Evolutionary conservation across 1,139 yeast genomes (phyloP), one percentile per base, ranked within the genome.

Genomic region (Diutina ranongensis): DNA sequence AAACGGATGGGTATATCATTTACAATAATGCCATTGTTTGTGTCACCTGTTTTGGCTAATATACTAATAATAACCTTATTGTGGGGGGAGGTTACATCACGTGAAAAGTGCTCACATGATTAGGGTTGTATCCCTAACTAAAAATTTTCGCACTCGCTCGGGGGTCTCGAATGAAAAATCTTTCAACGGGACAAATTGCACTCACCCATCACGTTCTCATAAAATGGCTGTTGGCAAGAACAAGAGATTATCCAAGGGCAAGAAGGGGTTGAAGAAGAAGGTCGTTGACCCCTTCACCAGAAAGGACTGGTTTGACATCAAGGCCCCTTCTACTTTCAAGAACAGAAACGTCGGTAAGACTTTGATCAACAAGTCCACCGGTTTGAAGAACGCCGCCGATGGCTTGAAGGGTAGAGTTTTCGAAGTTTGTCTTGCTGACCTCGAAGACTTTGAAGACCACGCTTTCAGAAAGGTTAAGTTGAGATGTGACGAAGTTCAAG

Each of bases 261-360:
- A 85, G 87, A 86, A 85, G 76, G 94, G 94, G 65, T 72, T 83
- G 72, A 86, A 86, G 94, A 86, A 85, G 89, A 85, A 80, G 82
- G 87, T 81, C 68, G 89, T 84, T 60, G 95, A 85, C 79, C 94
- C 95, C 66, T 85, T 85, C 86, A 76, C 92, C 80, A 83, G 84
- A 71, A 86, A 86, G 77, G 95, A 85, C 64, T 85, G 95, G 95
- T 86, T 76, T 72, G 89, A 82, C 71, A 83, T 86, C 75, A 85
- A 86, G 78, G 95, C 95, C 57, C 95, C 95, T 65, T 80, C 95
- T 65, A 84, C 94, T 62, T 86, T 85, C 63, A 94, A 84, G 72
- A 83, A 83, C 83, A 83, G 94, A 73, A 83, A 83, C 65, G 94
- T 84, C 64, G 95, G 95, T 71, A 85, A 85, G 83, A 86, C 95